Evolutionary conservation across 148 eudicot genomes (phyloP).

Genomic region (Vaccinium vitisidaea): DNA sequence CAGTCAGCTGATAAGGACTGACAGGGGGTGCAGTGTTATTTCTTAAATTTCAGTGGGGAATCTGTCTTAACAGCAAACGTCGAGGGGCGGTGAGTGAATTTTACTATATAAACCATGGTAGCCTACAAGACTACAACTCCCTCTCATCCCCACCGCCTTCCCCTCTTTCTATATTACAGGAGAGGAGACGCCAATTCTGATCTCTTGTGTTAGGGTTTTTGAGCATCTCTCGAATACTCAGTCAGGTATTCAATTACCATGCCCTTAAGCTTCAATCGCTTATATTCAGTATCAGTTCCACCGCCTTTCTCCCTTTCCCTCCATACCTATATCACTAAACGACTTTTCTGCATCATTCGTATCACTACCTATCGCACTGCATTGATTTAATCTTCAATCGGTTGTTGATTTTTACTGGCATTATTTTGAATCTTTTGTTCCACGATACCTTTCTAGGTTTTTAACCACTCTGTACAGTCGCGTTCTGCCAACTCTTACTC

Average conservation of each 20-base stretch:
- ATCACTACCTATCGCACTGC: background rate
- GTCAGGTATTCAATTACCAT: background rate
- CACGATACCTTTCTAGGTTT: constrained; percentile 1
- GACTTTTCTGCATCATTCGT: background rate
- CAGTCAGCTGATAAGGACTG: too few relatives aligned
- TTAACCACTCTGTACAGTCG: background rate
- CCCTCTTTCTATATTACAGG: background rate
- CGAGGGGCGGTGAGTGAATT: too few relatives aligned
- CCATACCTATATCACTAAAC: background rate
- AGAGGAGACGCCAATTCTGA: background rate
- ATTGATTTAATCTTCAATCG: background rate
- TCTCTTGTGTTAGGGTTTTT: background rate
- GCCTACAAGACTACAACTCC: background rate
- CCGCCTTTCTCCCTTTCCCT: background rate
- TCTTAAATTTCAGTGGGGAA: too few relatives aligned
- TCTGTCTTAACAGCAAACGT: too few relatives aligned
- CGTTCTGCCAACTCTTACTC: background rate
- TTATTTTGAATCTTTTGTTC: background rate
- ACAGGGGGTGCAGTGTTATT: too few relatives aligned
- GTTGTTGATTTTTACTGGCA: background rate
- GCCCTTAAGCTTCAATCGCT: background rate
- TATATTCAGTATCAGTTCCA: background rate
- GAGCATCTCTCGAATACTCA: background rate
- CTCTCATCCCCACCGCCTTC: background rate
- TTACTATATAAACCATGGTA: too few relatives aligned